phyloP scores from a whole-genome alignment of 208 protist genomes.

The Trypanosoma melophagium region DNA sequence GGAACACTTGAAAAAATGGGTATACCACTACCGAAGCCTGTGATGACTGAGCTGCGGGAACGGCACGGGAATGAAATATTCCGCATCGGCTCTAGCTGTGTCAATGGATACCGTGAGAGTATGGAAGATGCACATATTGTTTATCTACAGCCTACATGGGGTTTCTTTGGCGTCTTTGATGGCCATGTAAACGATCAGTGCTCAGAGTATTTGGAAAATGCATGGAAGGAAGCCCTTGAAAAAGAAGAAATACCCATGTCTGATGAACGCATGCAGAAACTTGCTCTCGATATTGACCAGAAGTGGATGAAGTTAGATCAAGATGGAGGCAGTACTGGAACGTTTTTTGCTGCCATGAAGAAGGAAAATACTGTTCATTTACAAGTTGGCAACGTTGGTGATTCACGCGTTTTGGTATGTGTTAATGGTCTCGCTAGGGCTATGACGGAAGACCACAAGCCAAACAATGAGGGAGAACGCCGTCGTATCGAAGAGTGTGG shows the following conservation, averaged over 20 bases:
- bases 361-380: conserved; percentile 71
- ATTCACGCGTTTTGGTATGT: conserved; percentile 88
- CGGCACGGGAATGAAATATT: conserved; percentile 87
- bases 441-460: conserved; percentile 95
- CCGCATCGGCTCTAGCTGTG: conserved; percentile 83
- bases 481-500: conserved; percentile 88
- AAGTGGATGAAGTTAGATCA: conserved; percentile 73
- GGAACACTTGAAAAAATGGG: conserved; percentile 57
- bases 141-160: conserved; percentile 78
- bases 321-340: conserved; percentile 87
- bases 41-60: conserved; percentile 87
- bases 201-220: conserved; percentile 76
- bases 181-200: conserved; percentile 89
- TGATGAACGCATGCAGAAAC: conserved; percentile 81
- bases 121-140: conserved; percentile 90
- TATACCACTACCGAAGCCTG: conserved; percentile 87
- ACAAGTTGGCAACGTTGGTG: conserved; percentile 93
- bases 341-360: conserved; percentile 82
- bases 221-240: conserved; percentile 71
- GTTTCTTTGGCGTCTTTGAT: conserved; percentile 92
- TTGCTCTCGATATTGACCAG: conserved; percentile 81
- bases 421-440: conserved; percentile 75
- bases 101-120: conserved; percentile 90
- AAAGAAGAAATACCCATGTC: conserved; percentile 67
- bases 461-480: conserved; percentile 84